Evolutionary conservation across 2,329 filamentous ascomycete genomes (phyloP).

Genomic region (Aspergillus arachidicola): DNA sequence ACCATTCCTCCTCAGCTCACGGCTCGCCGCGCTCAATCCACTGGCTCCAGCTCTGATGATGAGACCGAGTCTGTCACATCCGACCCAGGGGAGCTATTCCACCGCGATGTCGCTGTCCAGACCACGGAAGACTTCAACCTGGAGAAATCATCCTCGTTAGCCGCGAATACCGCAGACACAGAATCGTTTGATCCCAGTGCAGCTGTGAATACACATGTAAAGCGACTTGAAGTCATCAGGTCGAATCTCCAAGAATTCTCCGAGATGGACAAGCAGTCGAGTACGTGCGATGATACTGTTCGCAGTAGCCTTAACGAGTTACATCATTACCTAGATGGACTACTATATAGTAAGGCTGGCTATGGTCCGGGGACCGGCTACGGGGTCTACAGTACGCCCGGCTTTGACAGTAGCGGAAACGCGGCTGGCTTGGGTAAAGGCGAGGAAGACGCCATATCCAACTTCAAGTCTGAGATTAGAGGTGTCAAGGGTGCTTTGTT

Average conservation of each 20-base stretch:
- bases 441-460: slow-evolving; percentile 60
- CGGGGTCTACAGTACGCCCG: slow-evolving; percentile 36
- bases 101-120: slow-evolving; percentile 65
- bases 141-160: slow-evolving; percentile 1
- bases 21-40: slow-evolving; percentile 23
- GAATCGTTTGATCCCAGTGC: slow-evolving; percentile 24
- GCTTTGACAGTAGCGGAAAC: slow-evolving; percentile 25
- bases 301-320: slow-evolving; percentile 46
- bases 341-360: slow-evolving; percentile 42
- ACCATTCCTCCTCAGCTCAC: slow-evolving; percentile 48
- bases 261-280: slow-evolving; percentile 40
- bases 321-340: slow-evolving; percentile 54
- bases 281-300: slow-evolving; percentile 35
- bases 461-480: slow-evolving; percentile 62
- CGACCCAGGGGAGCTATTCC: slow-evolving; percentile 66
- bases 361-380: slow-evolving; percentile 35
- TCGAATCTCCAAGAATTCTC: slow-evolving; percentile 55
- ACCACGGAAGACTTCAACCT: slow-evolving; percentile 50
- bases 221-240: slow-evolving; percentile 53
- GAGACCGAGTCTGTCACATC: slow-evolving; percentile 55
- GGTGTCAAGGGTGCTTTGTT: slow-evolving; percentile 65
- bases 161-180: slow-evolving; percentile 18
- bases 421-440: slow-evolving; percentile 39
- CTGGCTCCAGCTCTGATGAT: slow-evolving; percentile 34
- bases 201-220: slow-evolving; percentile 42